Conservation (phyloP, 116 monocot species). For the Zostera marina region DNA sequence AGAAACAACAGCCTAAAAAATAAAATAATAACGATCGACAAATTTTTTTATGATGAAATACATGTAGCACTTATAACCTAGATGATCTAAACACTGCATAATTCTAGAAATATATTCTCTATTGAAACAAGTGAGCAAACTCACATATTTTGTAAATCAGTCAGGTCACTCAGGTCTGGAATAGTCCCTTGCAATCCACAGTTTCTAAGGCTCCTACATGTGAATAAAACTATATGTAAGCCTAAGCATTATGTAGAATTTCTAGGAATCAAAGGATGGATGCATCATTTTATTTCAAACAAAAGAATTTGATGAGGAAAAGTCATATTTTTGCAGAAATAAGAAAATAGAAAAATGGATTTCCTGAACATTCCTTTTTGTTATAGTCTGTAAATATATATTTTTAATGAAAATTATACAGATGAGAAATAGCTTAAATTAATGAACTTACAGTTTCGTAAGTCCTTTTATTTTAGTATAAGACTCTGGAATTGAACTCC, state of each 20-base stretch:
- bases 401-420: background rate
- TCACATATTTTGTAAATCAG: conserved; percentile 59
- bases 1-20: conserved; percentile 1
- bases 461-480: conserved; percentile 44
- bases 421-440: background rate
- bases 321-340: no score
- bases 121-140: conserved; percentile 5
- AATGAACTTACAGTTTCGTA: conserved; percentile 62
- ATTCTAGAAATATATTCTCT: background rate
- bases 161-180: conserved; percentile 57
- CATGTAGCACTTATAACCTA: no score
- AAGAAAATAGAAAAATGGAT: background rate
- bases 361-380: background rate
- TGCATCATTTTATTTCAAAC: no score
- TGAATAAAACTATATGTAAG: conserved; percentile 4
- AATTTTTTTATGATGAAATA: no score
- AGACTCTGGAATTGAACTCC: conserved; percentile 59
- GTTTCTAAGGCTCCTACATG: conserved; percentile 76
- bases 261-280: no score
- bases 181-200: conserved; percentile 72
- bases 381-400: no score
- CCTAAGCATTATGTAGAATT: no score
- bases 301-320: no score
- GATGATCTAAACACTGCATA: background rate
- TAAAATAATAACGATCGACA: background rate